These are phyloP conservation scores for Knoxdaviesia capensis DNA, from an alignment of 2,329 filamentous ascomycete genomes.

Conservation along the genomic window DNA sequence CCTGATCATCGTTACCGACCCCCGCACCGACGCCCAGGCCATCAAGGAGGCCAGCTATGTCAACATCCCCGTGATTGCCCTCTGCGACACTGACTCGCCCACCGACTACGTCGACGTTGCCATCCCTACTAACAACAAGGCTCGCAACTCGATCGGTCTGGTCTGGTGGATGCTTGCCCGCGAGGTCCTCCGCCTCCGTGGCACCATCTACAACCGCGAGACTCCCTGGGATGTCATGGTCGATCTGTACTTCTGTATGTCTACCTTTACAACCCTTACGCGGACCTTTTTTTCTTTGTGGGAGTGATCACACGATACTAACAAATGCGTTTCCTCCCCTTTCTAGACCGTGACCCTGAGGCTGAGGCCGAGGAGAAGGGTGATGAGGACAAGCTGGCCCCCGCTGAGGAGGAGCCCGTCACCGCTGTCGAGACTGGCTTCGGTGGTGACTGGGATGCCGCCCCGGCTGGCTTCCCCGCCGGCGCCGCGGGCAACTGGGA, in stretches of 20 bases:
- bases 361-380: conserved; percentile 98
- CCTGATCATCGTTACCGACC: conserved; percentile 97
- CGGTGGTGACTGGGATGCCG: conserved; percentile 71
- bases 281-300: neutral
- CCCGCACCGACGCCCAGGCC: conserved; percentile 97
- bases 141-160: conserved; percentile 94
- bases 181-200: conserved; percentile 97
- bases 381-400: conserved; percentile 79
- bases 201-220: conserved; percentile 90
- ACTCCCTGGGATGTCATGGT: conserved; percentile 98
- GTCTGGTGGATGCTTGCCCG: conserved; percentile 99
- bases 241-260: conserved; percentile 94
- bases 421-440: conserved; percentile 61
- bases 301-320: conserved; percentile 3
- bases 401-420: conserved; percentile 62
- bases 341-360: conserved; percentile 82
- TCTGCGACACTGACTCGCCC: conserved; percentile 97
- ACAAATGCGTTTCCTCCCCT: conserved; percentile 3
- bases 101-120: conserved; percentile 99
- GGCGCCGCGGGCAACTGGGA: conserved; percentile 34
- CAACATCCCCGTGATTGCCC: conserved; percentile 99
- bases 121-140: conserved; percentile 99
- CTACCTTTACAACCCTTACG: neutral
- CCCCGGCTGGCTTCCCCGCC: conserved; percentile 48
- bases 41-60: conserved; percentile 99